Evolutionary conservation across 73 alveolate genomes (phyloP).

Genomic region (Paramecium primaurelia): DNA sequence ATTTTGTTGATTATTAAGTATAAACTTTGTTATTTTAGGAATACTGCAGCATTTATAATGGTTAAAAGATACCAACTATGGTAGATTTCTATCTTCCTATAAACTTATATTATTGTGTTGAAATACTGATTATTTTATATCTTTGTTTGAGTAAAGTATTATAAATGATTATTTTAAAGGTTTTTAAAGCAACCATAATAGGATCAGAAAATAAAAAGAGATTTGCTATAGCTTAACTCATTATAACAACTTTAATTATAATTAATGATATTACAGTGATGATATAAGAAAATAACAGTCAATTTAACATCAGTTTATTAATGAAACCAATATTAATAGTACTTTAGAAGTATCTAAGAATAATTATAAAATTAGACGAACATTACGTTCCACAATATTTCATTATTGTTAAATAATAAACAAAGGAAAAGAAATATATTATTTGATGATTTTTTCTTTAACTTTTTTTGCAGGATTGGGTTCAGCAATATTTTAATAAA

Average conservation of each 20-base stretch:
- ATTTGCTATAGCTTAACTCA: background rate
- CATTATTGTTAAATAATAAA: background rate
- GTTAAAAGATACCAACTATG: background rate
- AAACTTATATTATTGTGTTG: background rate
- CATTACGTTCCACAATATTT: background rate
- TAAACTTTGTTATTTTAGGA: background rate
- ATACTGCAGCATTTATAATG: background rate
- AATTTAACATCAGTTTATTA: background rate
- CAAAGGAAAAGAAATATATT: conserved; percentile 13
- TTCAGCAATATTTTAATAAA: background rate
- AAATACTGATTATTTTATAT: background rate
- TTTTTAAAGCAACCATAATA: background rate
- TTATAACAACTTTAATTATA: background rate
- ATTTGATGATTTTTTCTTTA: background rate
- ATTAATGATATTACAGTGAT: background rate
- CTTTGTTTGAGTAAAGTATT: background rate
- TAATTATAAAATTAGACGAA: background rate
- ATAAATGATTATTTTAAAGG: background rate
- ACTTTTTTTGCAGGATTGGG: conserved; percentile 6
- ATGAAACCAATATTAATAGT: background rate
- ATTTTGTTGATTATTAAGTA: background rate
- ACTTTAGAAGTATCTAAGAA: background rate
- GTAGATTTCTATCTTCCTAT: background rate
- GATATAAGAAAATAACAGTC: background rate
- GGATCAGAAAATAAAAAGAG: background rate